These are phyloP conservation scores for Zygosaccharomyces lentus DNA, from an alignment of 805 yeast genomes.

Conservation along the genomic window DNA sequence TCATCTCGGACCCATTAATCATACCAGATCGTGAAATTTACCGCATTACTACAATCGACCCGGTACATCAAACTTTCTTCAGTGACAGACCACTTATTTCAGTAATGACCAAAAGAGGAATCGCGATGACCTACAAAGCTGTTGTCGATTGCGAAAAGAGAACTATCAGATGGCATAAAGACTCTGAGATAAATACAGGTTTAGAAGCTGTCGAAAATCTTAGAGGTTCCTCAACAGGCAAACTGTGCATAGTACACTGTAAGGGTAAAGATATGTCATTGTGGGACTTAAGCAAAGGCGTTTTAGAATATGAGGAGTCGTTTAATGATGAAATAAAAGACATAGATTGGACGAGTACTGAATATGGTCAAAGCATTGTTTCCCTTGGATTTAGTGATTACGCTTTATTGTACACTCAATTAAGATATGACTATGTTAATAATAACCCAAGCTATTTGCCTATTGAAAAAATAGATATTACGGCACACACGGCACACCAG, in stretches of 20 bases:
- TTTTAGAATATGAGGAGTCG: slow-evolving; percentile 55
- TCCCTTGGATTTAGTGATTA: slow-evolving; percentile 70
- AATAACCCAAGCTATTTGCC: slow-evolving; percentile 71
- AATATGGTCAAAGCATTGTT: slow-evolving; percentile 61
- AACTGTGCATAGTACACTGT: slow-evolving; percentile 68
- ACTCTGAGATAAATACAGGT: slow-evolving; percentile 51
- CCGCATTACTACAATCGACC: slow-evolving; percentile 58
- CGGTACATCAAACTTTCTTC: slow-evolving; percentile 44
- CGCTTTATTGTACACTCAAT: slow-evolving; percentile 69
- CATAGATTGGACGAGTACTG: slow-evolving; percentile 82
- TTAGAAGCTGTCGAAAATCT: slow-evolving; percentile 48
- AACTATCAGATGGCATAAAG: slow-evolving; percentile 49
- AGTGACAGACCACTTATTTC: slow-evolving; percentile 48
- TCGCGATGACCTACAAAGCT: slow-evolving; percentile 46
- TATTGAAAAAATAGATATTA: slow-evolving; percentile 66
- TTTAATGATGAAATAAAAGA: slow-evolving; percentile 51
- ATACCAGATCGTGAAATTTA: slow-evolving; percentile 36
- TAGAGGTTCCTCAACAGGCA: slow-evolving; percentile 71
- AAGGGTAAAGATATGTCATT: slow-evolving; percentile 50
- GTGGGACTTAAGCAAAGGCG: slow-evolving; percentile 74
- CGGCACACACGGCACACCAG: slow-evolving; percentile 65
- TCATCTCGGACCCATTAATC: slow-evolving; percentile 16
- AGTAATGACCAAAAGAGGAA: slow-evolving; percentile 50
- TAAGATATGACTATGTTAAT: slow-evolving; percentile 86
- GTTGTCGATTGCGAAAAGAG: slow-evolving; percentile 21